Evolutionary conservation across 164 flowering plant genomes (phyloP).

Genomic region (Stephania yunnanensis): DNA sequence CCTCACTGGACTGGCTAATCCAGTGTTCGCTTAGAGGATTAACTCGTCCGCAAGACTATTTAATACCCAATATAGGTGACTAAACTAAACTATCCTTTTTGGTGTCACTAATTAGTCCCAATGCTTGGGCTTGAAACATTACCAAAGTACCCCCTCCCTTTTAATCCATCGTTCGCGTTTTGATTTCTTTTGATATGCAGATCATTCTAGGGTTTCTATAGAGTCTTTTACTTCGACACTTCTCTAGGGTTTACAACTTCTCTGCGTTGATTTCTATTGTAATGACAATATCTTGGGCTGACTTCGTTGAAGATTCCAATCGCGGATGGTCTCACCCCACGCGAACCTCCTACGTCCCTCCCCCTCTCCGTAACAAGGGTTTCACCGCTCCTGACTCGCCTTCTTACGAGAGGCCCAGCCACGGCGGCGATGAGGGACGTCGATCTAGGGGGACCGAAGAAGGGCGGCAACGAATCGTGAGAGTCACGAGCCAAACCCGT

Average conservation of each 20-base stretch:
- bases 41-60: no score
- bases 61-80: no score
- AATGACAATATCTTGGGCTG: constrained; percentile 23
- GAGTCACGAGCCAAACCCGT: constrained; percentile 19
- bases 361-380: constrained; percentile 17
- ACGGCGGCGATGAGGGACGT: constrained; percentile 1
- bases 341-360: constrained; percentile 20
- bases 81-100: no score
- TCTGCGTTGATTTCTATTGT: not conserved
- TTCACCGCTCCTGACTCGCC: not conserved
- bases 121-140: no score
- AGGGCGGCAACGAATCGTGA: not conserved
- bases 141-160: no score
- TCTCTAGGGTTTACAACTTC: not conserved
- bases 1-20: no score
- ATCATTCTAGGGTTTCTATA: no score
- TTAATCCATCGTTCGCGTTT: no score
- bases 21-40: no score
- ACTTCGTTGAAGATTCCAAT: constrained; percentile 8
- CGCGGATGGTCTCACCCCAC: constrained; percentile 12
- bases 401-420: not conserved
- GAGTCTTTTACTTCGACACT: not conserved
- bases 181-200: no score
- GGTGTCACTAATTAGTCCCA: no score
- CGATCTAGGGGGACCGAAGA: constrained; percentile 6